These are phyloP conservation scores for Amanita inopinata DNA, from an alignment of 768 basidiomycete genomes.

Conservation along the genomic window DNA sequence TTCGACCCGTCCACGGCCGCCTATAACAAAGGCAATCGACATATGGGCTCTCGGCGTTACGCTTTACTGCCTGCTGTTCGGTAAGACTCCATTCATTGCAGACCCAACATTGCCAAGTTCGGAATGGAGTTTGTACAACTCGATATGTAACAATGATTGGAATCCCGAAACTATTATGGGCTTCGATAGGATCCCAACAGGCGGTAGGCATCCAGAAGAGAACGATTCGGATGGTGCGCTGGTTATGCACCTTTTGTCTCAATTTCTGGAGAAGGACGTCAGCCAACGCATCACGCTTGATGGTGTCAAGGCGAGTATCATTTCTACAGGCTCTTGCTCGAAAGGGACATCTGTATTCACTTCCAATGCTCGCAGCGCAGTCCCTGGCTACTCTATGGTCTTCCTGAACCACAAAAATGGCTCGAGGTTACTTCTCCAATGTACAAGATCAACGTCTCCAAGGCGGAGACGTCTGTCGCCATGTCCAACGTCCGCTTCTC, in stretches of 20 bases:
- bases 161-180: constrained; percentile 62
- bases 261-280: constrained; percentile 75
- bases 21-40: constrained; percentile 89
- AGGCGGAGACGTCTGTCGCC: constrained; percentile 69
- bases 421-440: constrained; percentile 33
- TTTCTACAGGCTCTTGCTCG: constrained; percentile 4
- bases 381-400: constrained; percentile 60
- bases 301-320: constrained; percentile 59
- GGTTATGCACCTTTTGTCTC: constrained; percentile 63
- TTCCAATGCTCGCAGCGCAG: constrained; percentile 31
- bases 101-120: constrained; percentile 19
- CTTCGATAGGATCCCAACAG: constrained; percentile 51
- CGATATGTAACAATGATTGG: constrained; percentile 75
- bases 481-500: constrained; percentile 57
- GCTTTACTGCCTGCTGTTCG: constrained; percentile 89
- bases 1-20: constrained; percentile 28
- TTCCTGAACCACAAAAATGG: constrained; percentile 63
- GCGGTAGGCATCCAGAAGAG: constrained; percentile 41
- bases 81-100: constrained; percentile 61
- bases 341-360: constrained; percentile 9
- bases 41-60: constrained; percentile 98
- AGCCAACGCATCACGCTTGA: constrained; percentile 65
- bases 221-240: constrained; percentile 43
- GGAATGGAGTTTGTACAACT: constrained; percentile 71
- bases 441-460: constrained; percentile 44